Evolutionary conservation across 306 rosid genomes (phyloP), one percentile per base, ranked within the genome.

Genomic region (Spatholobus suberectus): DNA sequence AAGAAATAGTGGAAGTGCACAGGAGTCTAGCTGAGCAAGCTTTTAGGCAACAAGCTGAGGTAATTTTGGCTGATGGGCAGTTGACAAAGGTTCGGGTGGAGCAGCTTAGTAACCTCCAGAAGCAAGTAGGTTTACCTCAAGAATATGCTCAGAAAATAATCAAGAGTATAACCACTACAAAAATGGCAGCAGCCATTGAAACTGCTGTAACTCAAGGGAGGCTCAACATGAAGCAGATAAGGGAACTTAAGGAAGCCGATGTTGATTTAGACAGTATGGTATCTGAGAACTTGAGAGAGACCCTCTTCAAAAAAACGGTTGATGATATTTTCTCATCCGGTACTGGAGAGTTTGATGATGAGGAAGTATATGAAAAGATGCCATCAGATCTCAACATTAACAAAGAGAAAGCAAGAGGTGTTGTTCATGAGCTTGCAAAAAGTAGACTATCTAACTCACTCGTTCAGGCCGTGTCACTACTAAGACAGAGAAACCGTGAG

Each of bases 261-360:
- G 94, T 96, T 76, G 89, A 96, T 80, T 79, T 96, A 75, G 99
- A 96, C 87, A 94, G 76, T 90, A 96, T 96, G 94, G 89, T 96
- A 78, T 94, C 98, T 17, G 89, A 86, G 88, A 90, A 85, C 77
- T 81, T 94, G 86, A 92, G 99, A 68, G 98, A 96, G 88, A 91
- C 49, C 81, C 87, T 96, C 82, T 96, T 96, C 87, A 96, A 92
- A 65, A 96, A 96, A 86, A 92, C 97, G 1, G 91, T 96, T 49
- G 99, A 91, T 69, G 97, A 94, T 73, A 89, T 96, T 76, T 96
- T 96, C 91, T 96, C 99, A 32, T 96, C 98, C 0, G 99, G 99
- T 75, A 96, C 98, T 1, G 99, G 99, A 52, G 99, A 96, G 86
- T 96, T 96, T 78, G 97, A 92, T 47, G 94, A 92, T 81, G 97